Evolutionary conservation across 1,284 basidiomycete species (phyloP), one percentile per base, ranked within the genome.

Genomic region (Mycosarcoma maydis): DNA sequence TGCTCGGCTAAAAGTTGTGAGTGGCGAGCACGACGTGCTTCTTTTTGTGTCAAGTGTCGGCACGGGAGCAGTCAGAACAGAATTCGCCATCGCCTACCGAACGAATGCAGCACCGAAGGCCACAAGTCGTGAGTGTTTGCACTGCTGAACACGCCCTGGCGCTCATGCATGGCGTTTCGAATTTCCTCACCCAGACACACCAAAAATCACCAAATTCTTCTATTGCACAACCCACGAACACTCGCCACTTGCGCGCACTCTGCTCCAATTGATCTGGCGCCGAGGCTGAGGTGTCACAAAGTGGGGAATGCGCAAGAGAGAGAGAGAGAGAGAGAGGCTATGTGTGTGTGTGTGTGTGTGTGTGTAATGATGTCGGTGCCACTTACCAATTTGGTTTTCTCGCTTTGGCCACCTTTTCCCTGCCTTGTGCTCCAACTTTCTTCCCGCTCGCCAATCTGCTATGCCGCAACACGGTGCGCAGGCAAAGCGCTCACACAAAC

Each of bases 361-460:
- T n/a, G n/a, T n/a, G n/a, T n/a, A n/a, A n/a, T n/a, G n/a, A n/a
- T n/a, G n/a, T n/a, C n/a, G n/a, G 33, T 16, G 33, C 33, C 33
- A 34, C n/a, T 34, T 34, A 6, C n/a, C 33, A 16, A 30, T 36
- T 9, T 26, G n/a, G n/a, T n/a, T n/a, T 30, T 10, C 22, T 22
- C 46, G 54, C 54, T 50, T 37, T 49, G 47, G 30, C 42, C 54
- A 57, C 46, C 54, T 27, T 26, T 14, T 17, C 19, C 14, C 22
- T 17, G 40, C 40, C 23, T 42, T 19, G 16, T 30, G 16, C 27
- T 34, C 16, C n/a, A 6, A n/a, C 22, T 29, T 47, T 45, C 38
- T 41, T 33, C 32, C 33, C 27, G n/a, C n/a, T n/a, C n/a, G n/a
- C n/a, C n/a, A n/a, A n/a, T n/a, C n/a, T n/a, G n/a, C n/a, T n/a